A percentile compares a stretch with the other conserved stretches of the same genome.
These are phyloP conservation scores for Peniophora sp. DNA, from an alignment of 1,284 basidiomycete genomes.

Conservation along the genomic window DNA sequence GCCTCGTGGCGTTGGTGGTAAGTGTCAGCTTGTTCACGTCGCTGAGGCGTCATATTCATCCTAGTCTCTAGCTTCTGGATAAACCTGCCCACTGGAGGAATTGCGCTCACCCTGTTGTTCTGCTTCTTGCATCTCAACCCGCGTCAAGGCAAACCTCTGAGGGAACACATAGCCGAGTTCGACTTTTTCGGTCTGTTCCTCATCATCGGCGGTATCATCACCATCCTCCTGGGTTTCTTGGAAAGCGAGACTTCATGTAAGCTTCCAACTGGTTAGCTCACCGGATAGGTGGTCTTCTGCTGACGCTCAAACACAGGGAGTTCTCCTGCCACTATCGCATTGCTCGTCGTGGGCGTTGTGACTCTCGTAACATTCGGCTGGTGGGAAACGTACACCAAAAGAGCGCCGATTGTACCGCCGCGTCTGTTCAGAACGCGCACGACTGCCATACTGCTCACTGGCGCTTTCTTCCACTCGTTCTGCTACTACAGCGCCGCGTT, in stretches of 20 bases:
- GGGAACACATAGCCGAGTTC: constrained; percentile 57
- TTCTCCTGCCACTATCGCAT: constrained; percentile 55
- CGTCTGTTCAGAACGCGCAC: constrained; percentile 78
- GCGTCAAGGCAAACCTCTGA: constrained; percentile 47
- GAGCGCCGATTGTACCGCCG: constrained; percentile 76
- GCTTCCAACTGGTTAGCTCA: neutral
- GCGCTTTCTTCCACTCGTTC: constrained; percentile 59
- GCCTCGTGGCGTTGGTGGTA: constrained; percentile 65
- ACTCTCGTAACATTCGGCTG: constrained; percentile 37
- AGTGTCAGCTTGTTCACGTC: too few relatives aligned
- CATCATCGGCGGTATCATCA: constrained; percentile 66
- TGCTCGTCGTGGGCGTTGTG: constrained; percentile 62
- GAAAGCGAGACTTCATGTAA: constrained; percentile 63
- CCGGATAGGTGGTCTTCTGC: neutral
- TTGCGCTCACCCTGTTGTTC: constrained; percentile 47
- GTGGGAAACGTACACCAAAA: constrained; percentile 56
- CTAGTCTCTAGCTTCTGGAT: neutral
- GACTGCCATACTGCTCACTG: constrained; percentile 56
- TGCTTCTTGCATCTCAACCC: constrained; percentile 83
- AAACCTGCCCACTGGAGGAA: constrained; percentile 37
- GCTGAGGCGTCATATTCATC: too few relatives aligned
- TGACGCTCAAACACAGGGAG: constrained; percentile 15
- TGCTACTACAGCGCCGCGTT: constrained; percentile 58
- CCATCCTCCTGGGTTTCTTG: constrained; percentile 80
- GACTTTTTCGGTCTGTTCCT: constrained; percentile 72